phyloP scores from a whole-genome alignment of 1,284 basidiomycete genomes.

The Papiliotrema nemorosa region DNA sequence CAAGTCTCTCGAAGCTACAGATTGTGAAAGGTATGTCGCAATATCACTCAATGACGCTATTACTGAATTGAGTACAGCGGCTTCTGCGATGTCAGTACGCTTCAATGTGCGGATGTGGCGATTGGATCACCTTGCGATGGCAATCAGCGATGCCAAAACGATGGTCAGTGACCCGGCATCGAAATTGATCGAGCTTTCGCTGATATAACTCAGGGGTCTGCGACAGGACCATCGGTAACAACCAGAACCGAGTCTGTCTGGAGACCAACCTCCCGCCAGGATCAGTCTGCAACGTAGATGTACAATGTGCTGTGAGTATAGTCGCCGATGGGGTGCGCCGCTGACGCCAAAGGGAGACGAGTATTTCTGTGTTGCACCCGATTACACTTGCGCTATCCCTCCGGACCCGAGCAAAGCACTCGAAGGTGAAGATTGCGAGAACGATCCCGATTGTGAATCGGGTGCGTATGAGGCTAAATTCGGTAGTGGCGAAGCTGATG shows the following conservation, averaged over 20 bases:
- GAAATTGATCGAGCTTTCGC: too few species aligned
- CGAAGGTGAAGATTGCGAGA: neutral
- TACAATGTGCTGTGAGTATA: neutral
- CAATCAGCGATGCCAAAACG: too few species aligned
- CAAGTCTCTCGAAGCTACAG: neutral
- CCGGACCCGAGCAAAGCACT: neutral
- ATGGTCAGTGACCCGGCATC: too few species aligned
- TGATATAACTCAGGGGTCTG: too few species aligned
- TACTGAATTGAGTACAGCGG: neutral
- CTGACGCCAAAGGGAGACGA: neutral
- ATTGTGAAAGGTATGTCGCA: neutral
- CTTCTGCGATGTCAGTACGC: neutral
- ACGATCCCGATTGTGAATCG: neutral
- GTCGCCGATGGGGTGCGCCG: neutral
- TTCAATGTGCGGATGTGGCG: neutral
- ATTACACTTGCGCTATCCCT: neutral
- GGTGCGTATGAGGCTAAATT: neutral
- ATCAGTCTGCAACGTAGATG: too few species aligned
- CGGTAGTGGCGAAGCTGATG: neutral
- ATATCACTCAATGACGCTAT: too few species aligned
- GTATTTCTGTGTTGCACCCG: neutral
- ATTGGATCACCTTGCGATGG: too few species aligned
- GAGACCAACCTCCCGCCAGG: too few species aligned
- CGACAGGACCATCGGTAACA: too few species aligned
- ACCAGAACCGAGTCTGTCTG: too few species aligned